phyloP scores from a whole-genome alignment of 2,329 filamentous ascomycete genomes.

The Aureobasidium melanogenum region DNA sequence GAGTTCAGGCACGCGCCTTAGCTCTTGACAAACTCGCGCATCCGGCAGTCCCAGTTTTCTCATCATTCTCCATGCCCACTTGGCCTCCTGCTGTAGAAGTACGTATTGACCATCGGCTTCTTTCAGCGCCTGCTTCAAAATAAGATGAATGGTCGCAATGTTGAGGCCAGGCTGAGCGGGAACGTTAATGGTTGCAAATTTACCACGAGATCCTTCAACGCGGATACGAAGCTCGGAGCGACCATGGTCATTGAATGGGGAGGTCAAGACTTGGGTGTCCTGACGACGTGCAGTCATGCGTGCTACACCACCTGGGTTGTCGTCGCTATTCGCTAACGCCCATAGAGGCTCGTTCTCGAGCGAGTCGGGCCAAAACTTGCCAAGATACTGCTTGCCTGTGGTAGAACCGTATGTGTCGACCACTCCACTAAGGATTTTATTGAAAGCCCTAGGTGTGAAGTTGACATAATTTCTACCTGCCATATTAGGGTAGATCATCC shows the following conservation, averaged over 20 bases:
- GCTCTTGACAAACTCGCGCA: neutral
- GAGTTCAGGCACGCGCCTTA: neutral
- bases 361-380: conserved; percentile 36
- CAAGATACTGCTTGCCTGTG: conserved; percentile 40
- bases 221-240: neutral
- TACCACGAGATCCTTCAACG: neutral
- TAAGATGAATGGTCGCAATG: conserved; percentile 2
- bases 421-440: conserved; percentile 45
- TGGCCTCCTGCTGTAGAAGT: neutral
- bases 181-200: neutral
- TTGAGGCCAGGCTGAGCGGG: neutral
- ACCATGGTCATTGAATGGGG: neutral
- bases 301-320: neutral
- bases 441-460: conserved; percentile 34
- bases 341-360: neutral
- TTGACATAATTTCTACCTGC: conserved; percentile 11
- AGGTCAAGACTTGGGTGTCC: neutral
- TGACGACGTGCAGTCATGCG: neutral
- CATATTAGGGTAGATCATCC: conserved; percentile 22
- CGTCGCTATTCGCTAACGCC: neutral
- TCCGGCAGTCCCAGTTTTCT: neutral
- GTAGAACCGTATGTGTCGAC: conserved; percentile 40
- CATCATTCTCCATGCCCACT: neutral
- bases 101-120: neutral
- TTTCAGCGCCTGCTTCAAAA: neutral